Base-by-base conservation (phyloP, 257 asterid species). In the Nicotiana sylvestris region DNA sequence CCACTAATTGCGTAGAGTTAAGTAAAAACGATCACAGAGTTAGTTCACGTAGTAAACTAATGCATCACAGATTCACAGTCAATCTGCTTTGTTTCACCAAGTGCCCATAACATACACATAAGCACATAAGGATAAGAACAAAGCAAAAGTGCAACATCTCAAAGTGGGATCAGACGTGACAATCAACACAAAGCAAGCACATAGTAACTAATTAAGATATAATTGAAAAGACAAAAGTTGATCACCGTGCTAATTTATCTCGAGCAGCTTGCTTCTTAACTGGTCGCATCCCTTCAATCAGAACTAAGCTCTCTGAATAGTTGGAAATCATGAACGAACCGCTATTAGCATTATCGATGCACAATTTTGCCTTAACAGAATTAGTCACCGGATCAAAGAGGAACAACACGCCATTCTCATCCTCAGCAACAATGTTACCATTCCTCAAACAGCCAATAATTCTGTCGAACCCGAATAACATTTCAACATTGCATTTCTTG, bases 351-450 rank as follows among this genome's bases (percentile, higher is more conserved):
- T 69, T 39, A 37, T n/a, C 10, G 18, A 69, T 39, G 56, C 33
- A 5, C 18, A 69, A n/a, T 37, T 39, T n/a, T 69, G 57, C 33
- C 77, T 69, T n/a, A 39, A n/a, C 57, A n/a, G 33, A 69, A 39
- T 9, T 10, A 69, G 35, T 39, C 78, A n/a, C 57, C 0, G 0
- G 5, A 69, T 69, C 78, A 69, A 66, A 69, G 29, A 81, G 51
- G 51, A 43, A 10, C 39, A 66, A 10, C 18, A 46, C 27, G 0
- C 66, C 67, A 66, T 25, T 72, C 9, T 80, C 25, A 66, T 51
- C 3, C 83, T 81, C 78, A 35, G 74, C 57, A 10, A 81, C 55
- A 81, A 66, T 81, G 32, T 66, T 49, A 81, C 83, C 83, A 49
- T 81, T 66, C 77, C 83, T 66, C n/a, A 43, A 53, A 81, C 77